phyloP scores from a whole-genome alignment of 2,329 filamentous ascomycete genomes.

The Colletotrichum eleusines region DNA sequence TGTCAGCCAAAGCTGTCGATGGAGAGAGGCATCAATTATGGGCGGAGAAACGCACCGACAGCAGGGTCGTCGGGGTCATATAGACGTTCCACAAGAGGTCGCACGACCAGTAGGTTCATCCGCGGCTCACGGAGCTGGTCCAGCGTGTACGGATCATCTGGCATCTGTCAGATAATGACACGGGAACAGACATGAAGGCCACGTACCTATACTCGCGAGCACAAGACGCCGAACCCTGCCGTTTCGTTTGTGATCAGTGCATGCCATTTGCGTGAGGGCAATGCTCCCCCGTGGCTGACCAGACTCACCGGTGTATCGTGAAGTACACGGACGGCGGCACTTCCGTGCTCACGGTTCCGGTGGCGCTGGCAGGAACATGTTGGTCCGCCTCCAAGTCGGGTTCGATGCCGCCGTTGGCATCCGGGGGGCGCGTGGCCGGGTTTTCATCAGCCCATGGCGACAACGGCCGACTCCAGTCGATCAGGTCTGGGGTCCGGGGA shows the following conservation, averaged over 20 bases:
- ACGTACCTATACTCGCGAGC: constrained; percentile 31
- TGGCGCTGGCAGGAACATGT: constrained; percentile 25
- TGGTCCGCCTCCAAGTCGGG: constrained; percentile 34
- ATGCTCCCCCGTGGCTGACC: no score
- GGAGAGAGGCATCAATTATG: neutral
- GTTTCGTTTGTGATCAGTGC: neutral
- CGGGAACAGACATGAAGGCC: neutral
- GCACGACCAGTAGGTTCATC: constrained; percentile 75
- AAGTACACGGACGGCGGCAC: constrained; percentile 30
- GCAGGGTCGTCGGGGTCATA: constrained; percentile 75
- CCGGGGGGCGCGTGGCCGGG: neutral
- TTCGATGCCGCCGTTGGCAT: constrained; percentile 5
- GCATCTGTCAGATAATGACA: neutral
- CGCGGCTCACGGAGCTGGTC: constrained; percentile 76
- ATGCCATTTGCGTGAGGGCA: neutral
- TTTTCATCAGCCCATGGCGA: constrained; percentile 36
- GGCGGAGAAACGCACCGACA: constrained; percentile 57
- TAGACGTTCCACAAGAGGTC: constrained; percentile 75
- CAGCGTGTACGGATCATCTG: constrained; percentile 60
- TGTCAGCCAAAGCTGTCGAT: neutral
- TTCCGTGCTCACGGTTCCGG: constrained; percentile 29
- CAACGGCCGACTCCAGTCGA: constrained; percentile 38
- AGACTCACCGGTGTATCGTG: constrained; percentile 36
- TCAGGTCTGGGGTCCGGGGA: constrained; percentile 35
- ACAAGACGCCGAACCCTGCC: constrained; percentile 32